Evolutionary conservation across 805 yeast species (phyloP).

Genomic region (Candida caryicola): DNA sequence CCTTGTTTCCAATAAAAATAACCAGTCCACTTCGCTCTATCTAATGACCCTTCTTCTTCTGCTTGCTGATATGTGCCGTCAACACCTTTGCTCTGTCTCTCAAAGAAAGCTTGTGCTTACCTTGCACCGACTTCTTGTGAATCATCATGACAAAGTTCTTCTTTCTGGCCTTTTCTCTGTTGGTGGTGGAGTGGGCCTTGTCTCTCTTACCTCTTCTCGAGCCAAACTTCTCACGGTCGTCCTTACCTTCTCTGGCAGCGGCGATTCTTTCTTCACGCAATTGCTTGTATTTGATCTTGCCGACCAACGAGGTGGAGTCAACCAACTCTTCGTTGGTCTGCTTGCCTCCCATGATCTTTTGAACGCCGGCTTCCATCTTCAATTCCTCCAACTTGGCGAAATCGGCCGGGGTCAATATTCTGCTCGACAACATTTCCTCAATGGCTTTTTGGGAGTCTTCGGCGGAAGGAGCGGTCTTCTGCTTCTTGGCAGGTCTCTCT

Average conservation of each 20-base stretch:
- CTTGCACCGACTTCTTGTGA: slow-evolving; percentile 91
- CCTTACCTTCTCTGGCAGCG: slow-evolving; percentile 84
- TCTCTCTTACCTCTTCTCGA: slow-evolving; percentile 79
- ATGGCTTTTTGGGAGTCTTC: slow-evolving; percentile 39
- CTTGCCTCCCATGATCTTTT: slow-evolving; percentile 64
- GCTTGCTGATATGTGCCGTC: slow-evolving; percentile 83
- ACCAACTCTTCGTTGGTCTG: slow-evolving; percentile 76
- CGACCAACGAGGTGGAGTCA: slow-evolving; percentile 73
- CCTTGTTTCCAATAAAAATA: background rate
- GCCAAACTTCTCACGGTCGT: slow-evolving; percentile 88
- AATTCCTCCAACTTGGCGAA: slow-evolving; percentile 93
- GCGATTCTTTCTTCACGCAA: slow-evolving; percentile 88
- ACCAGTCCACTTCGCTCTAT: too few relatives aligned
- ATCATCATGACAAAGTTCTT: slow-evolving; percentile 99
- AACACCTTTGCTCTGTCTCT: slow-evolving; percentile 87
- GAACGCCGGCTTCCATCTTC: slow-evolving; percentile 79
- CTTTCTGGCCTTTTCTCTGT: slow-evolving; percentile 93
- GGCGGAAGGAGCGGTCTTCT: slow-evolving; percentile 23
- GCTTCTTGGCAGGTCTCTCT: slow-evolving; percentile 20
- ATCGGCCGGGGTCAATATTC: slow-evolving; percentile 95
- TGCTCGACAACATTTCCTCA: slow-evolving; percentile 62
- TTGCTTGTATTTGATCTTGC: slow-evolving; percentile 79
- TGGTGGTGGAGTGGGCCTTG: slow-evolving; percentile 85
- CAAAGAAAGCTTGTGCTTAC: slow-evolving; percentile 85
- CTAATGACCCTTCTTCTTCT: slow-evolving; percentile 79